Conservation (phyloP, 768 basidiomycete species). For the Boletellus sp. region DNA sequence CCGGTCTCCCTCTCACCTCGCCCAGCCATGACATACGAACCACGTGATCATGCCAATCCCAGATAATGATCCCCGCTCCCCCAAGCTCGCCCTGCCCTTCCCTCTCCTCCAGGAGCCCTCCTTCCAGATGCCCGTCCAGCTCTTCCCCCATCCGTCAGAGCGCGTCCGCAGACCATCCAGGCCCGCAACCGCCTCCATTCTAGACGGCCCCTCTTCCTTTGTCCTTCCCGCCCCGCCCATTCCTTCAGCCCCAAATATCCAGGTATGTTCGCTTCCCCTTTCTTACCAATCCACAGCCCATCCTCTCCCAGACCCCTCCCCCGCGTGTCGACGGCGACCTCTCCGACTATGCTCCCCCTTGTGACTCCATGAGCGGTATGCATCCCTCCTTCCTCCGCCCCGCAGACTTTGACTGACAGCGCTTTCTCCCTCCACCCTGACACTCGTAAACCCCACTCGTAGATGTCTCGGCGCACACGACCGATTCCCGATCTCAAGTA, state of each 20-base stretch:
- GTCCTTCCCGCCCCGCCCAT: conserved; percentile 39
- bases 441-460: conserved; percentile 9
- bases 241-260: conserved; percentile 2
- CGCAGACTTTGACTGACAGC: conserved; percentile 2
- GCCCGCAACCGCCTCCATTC: conserved; percentile 43
- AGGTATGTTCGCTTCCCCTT: conserved; percentile 6
- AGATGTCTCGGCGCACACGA: conserved; percentile 8
- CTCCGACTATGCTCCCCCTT: conserved; percentile 10
- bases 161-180: conserved; percentile 31
- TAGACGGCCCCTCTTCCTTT: conserved; percentile 37
- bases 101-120: conserved; percentile 22
- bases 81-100: conserved; percentile 13
- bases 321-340: conserved; percentile 6
- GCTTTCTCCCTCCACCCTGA: conserved; percentile 18
- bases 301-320: conserved; percentile 2
- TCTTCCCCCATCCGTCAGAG: conserved; percentile 27
- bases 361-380: conserved; percentile 24
- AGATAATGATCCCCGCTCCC: conserved; percentile 19
- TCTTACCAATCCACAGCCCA: neutral
- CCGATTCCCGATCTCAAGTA: conserved; percentile 18
- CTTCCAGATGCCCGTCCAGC: conserved; percentile 33
- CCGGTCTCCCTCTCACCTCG: neutral
- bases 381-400: neutral
- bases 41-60: conserved; percentile 29
- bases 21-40: neutral